These are phyloP conservation scores for Plasmodium falciparum DNA, from an alignment of 169 alveolate species.

Conservation along the genomic window DNA sequence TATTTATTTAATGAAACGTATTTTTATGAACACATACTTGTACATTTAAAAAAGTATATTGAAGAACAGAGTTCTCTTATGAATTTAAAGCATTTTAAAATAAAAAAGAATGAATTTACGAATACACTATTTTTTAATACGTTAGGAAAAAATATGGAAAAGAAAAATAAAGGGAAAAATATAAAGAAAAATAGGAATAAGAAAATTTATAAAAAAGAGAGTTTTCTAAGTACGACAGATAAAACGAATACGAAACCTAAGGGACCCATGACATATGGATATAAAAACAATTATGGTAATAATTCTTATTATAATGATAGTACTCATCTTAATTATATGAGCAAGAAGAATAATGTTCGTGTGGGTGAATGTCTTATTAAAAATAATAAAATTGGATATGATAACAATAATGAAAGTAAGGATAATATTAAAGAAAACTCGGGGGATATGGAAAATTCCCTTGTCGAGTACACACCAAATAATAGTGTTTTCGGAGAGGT, in stretches of 20 bases:
- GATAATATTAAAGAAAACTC: no score
- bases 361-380: no score
- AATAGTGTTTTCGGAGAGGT: not conserved
- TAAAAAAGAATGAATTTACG: slow-evolving; percentile 10
- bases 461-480: no score
- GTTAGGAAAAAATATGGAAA: not conserved
- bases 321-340: not conserved
- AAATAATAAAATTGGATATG: no score
- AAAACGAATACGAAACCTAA: not conserved
- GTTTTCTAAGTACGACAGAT: not conserved
- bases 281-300: not conserved
- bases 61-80: slow-evolving; percentile 10
- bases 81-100: slow-evolving; percentile 29
- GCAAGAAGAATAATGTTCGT: not conserved
- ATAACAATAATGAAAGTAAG: no score
- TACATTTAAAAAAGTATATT: slow-evolving; percentile 20
- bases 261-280: no score
- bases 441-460: no score
- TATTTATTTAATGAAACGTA: slow-evolving; percentile 26
- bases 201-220: not conserved
- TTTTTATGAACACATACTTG: slow-evolving; percentile 22
- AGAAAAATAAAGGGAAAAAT: not conserved
- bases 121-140: not conserved
- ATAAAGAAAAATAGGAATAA: not conserved
- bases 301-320: not conserved